These are phyloP conservation scores for Aspergillus sergii DNA, from an alignment of 2,329 filamentous ascomycete species.

Conservation along the genomic window DNA sequence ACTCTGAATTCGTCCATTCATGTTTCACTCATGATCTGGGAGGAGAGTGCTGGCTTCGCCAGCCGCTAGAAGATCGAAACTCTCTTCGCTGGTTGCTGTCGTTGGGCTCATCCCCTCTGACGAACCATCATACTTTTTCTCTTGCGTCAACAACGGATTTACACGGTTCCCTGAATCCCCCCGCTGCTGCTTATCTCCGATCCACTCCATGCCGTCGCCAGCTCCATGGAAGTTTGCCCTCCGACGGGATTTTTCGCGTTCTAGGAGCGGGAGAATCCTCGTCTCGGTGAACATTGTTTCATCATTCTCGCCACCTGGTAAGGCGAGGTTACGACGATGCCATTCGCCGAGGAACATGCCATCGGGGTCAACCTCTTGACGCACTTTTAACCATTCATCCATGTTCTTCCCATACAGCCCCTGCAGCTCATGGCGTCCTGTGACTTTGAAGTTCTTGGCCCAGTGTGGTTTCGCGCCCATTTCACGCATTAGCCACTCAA, in stretches of 20 bases:
- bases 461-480: constrained; percentile 82
- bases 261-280: constrained; percentile 42
- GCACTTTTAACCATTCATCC: constrained; percentile 66
- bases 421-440: constrained; percentile 61
- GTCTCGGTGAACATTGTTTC: constrained; percentile 15
- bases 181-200: constrained; percentile 40
- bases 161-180: constrained; percentile 7
- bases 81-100: constrained; percentile 50
- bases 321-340: constrained; percentile 72
- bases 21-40: constrained; percentile 17
- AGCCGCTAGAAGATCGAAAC: constrained; percentile 49
- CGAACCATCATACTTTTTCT: constrained; percentile 10
- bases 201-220: constrained; percentile 47
- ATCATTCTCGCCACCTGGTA: constrained; percentile 26
- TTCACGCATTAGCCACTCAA: constrained; percentile 88
- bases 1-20: constrained; percentile 6
- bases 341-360: constrained; percentile 90
- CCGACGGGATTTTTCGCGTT: constrained; percentile 44
- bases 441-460: constrained; percentile 82
- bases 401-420: constrained; percentile 71
- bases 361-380: constrained; percentile 72
- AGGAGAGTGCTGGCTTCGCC: constrained; percentile 48
- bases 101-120: constrained; percentile 25
- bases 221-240: constrained; percentile 28
- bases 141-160: constrained; percentile 12